These are phyloP conservation scores for Leccinum variicolor DNA, from an alignment of 768 basidiomycete species.

Conservation along the genomic window DNA sequence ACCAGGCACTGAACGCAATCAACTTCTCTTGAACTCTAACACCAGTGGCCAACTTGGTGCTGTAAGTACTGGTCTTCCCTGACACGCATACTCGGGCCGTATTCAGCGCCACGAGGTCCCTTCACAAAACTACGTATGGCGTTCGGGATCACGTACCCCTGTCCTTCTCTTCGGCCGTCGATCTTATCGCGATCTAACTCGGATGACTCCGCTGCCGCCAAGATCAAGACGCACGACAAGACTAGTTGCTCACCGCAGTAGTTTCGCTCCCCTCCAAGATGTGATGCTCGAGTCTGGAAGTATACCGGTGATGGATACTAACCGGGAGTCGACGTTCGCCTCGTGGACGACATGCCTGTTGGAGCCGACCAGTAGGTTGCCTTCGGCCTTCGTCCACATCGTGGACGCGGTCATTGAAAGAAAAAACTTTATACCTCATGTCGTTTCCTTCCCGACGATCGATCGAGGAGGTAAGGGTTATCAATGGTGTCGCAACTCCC, in stretches of 20 bases:
- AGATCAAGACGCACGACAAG: background rate
- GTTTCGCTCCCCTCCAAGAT: background rate
- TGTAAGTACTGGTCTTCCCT: background rate
- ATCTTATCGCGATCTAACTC: slow-evolving; percentile 7
- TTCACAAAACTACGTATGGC: background rate
- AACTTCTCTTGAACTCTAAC: slow-evolving; percentile 2
- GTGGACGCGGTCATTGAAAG: slow-evolving; percentile 3
- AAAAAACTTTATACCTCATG: slow-evolving; percentile 11
- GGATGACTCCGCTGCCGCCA: background rate
- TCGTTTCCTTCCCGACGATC: background rate
- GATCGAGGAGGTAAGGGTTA: slow-evolving; percentile 5
- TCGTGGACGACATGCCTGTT: slow-evolving; percentile 15
- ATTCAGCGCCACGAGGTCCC: background rate
- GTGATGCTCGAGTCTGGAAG: background rate
- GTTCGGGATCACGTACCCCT: background rate
- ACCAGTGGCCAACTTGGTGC: background rate
- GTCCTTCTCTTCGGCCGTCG: background rate
- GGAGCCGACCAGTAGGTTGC: background rate
- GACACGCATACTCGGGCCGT: background rate
- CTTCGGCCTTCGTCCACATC: background rate
- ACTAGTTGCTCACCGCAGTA: background rate
- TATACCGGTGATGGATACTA: background rate
- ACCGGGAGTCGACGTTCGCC: background rate
- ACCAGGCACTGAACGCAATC: slow-evolving; percentile 11
- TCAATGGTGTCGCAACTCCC: background rate